A percentile compares a stretch with the other conserved stretches of the same genome.
Evolutionary conservation across 2,329 filamentous ascomycete genomes (phyloP).

Genomic region (Beauveria sp.): DNA sequence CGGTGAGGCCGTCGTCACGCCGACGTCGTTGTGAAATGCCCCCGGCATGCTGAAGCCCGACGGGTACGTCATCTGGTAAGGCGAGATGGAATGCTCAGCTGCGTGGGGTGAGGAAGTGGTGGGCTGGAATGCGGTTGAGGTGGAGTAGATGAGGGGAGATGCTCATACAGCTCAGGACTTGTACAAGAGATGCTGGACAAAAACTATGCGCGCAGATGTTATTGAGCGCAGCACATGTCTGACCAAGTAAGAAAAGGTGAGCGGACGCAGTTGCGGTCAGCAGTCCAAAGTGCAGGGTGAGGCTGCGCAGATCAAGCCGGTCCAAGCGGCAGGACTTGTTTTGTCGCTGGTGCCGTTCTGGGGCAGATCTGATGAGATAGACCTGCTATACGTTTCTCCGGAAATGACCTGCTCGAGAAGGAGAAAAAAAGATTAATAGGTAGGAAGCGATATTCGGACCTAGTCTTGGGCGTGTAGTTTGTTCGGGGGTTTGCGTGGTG

Average conservation of each 20-base stretch:
- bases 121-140: too few species aligned
- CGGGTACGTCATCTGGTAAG: conserved; percentile 22
- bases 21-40: conserved; percentile 17
- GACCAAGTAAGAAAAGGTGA: background rate
- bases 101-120: background rate
- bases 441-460: background rate
- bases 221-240: background rate
- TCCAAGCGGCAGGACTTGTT: background rate
- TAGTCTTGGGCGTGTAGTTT: background rate
- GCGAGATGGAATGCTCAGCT: conserved; percentile 1
- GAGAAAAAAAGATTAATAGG: background rate
- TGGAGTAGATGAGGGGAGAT: too few species aligned
- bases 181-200: background rate
- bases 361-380: background rate
- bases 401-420: background rate
- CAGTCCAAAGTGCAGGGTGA: background rate
- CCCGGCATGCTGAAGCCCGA: conserved; percentile 27
- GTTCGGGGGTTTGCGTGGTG: background rate
- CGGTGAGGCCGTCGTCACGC: conserved; percentile 21
- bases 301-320: background rate
- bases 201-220: background rate
- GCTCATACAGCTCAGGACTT: background rate
- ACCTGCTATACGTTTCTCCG: background rate
- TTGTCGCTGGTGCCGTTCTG: background rate
- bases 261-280: background rate